Conservation (phyloP, 1,284 basidiomycete genomes). For the Dichomitus squalens region DNA sequence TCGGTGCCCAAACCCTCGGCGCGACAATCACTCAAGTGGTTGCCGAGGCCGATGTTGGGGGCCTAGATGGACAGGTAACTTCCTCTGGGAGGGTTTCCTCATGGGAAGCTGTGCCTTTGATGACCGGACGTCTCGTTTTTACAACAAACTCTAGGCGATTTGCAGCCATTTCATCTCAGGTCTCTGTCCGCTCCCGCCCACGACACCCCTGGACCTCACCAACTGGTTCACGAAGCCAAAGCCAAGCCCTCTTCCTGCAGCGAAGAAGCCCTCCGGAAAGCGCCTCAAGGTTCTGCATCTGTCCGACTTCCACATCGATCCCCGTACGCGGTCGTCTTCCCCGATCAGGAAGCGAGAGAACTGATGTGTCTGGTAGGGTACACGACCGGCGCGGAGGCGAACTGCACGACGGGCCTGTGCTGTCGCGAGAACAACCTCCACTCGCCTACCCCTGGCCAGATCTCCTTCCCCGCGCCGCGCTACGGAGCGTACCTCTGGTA, state of each 20-base stretch:
- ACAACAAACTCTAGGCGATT: constrained; percentile 41
- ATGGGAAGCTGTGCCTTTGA: neutral
- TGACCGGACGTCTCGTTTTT: neutral
- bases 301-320: constrained; percentile 80
- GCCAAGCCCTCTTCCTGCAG: constrained; percentile 60
- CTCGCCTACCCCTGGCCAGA: constrained; percentile 48
- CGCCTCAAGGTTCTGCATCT: constrained; percentile 76
- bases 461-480: constrained; percentile 62
- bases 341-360: neutral
- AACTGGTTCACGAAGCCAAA: constrained; percentile 70
- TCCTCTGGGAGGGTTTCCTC: neutral
- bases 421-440: constrained; percentile 67
- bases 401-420: constrained; percentile 74
- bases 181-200: constrained; percentile 52
- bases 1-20: constrained; percentile 52
- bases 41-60: constrained; percentile 65
- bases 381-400: constrained; percentile 72
- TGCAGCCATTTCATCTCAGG: constrained; percentile 54
- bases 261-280: constrained; percentile 60
- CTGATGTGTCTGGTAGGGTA: constrained; percentile 46
- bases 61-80: constrained; percentile 69
- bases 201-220: constrained; percentile 53
- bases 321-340: constrained; percentile 43
- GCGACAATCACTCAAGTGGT: constrained; percentile 68
- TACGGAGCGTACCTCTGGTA: constrained; percentile 69